Conservation (phyloP, 2,329 filamentous ascomycete species). For the Curvularia spicifera region DNA sequence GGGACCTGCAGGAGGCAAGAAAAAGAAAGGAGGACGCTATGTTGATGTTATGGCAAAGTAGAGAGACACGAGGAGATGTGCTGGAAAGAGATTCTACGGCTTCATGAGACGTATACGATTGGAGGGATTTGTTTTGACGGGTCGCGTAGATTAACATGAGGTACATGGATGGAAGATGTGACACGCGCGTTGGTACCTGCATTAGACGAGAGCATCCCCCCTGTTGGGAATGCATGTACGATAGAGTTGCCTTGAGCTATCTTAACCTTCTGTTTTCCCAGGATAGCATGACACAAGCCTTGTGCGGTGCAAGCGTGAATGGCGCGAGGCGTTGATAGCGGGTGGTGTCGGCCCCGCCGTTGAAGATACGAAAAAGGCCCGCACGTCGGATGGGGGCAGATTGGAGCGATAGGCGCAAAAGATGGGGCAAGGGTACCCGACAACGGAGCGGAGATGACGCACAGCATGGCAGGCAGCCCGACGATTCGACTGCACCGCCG, state of each 20-base stretch:
- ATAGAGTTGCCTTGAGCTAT: background rate
- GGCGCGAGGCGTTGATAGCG: background rate
- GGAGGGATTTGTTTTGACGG: background rate
- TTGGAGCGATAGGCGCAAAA: constrained; percentile 1
- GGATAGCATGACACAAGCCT: background rate
- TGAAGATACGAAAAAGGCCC: constrained; percentile 15
- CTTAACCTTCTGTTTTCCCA: background rate
- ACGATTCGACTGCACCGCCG: constrained; percentile 5
- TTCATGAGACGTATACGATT: constrained; percentile 8
- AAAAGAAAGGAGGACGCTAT: constrained; percentile 87
- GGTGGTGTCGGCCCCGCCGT: background rate
- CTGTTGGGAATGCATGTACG: background rate
- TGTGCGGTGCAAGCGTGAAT: background rate
- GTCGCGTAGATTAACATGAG: background rate
- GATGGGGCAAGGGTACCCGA: constrained; percentile 6
- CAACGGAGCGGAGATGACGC: constrained; percentile 18
- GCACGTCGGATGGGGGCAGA: constrained; percentile 3
- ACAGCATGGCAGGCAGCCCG: background rate
- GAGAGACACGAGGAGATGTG: background rate
- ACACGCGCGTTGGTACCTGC: constrained; percentile 1
- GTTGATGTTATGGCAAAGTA: constrained; percentile 72
- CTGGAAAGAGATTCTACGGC: background rate
- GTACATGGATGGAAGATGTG: background rate
- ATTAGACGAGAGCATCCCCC: constrained; percentile 1
- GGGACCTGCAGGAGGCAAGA: constrained; percentile 56